phyloP scores from a whole-genome alignment of 805 yeast genomes.

The Myxozyma mucilagina region DNA sequence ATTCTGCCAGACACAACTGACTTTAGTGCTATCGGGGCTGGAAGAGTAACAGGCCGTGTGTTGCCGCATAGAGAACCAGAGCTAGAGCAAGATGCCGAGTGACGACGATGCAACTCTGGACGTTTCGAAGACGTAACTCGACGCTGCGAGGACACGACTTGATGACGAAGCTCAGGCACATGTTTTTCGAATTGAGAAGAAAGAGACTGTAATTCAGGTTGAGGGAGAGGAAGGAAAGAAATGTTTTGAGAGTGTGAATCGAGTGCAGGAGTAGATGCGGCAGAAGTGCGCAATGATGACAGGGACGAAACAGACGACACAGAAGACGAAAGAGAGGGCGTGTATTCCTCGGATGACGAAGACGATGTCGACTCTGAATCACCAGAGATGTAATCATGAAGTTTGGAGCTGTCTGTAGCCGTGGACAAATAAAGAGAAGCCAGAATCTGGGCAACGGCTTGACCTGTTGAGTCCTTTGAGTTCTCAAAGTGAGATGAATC shows the following conservation, averaged over 20 bases:
- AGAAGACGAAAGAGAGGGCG: constrained; percentile 17
- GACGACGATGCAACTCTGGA: constrained; percentile 17
- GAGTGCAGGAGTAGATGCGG: constrained; percentile 12
- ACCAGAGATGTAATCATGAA: not conserved
- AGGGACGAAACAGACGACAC: constrained; percentile 16
- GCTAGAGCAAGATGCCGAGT: constrained; percentile 17
- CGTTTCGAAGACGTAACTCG: not conserved
- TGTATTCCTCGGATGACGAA: constrained; percentile 21
- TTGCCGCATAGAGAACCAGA: not conserved
- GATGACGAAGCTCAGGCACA: constrained; percentile 7
- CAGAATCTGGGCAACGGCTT: constrained; percentile 10
- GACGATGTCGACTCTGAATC: constrained; percentile 1
- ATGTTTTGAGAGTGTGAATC: not conserved
- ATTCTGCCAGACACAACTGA: not conserved
- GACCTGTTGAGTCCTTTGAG: constrained; percentile 4
- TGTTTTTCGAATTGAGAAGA: not conserved
- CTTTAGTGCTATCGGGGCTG: constrained; percentile 5
- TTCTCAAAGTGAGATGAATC: not conserved
- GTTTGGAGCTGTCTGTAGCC: not conserved
- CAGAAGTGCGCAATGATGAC: constrained; percentile 10
- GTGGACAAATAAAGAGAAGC: constrained; percentile 2
- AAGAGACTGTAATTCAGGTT: not conserved
- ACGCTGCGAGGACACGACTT: not conserved
- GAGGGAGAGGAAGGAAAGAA: constrained; percentile 10
- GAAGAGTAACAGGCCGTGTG: not conserved